Percentiles rank a stretch among this genome's conserved stretches.
These are phyloP conservation scores for Paramecium sexaurelia DNA, from an alignment of 73 alveolate species.

Conservation along the genomic window DNA sequence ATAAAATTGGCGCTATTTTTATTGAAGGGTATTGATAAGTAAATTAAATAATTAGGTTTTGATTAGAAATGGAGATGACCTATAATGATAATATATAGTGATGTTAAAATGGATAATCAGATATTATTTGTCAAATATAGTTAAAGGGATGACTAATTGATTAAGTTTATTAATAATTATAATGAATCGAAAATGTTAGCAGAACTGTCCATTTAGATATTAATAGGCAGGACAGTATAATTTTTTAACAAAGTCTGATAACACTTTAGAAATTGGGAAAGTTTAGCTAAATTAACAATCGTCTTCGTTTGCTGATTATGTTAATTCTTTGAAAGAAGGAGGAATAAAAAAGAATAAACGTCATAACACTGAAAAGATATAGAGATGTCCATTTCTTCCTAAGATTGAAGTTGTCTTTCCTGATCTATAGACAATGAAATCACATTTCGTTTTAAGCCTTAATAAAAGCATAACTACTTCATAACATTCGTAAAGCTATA, in stretches of 20 bases:
- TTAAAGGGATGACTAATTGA: neutral
- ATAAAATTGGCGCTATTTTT: neutral
- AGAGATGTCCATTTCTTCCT: neutral
- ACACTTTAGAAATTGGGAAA: neutral
- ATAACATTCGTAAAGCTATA: neutral
- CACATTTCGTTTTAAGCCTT: conserved; percentile 11
- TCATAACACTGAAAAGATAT: neutral
- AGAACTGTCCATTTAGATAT: neutral
- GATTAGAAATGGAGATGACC: conserved; percentile 68
- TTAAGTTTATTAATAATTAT: conserved; percentile 1
- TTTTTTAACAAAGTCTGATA: neutral
- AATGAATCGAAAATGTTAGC: neutral
- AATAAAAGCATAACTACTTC: neutral
- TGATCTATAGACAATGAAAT: neutral
- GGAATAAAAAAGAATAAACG: neutral
- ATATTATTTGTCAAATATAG: no score
- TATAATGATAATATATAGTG: no score
- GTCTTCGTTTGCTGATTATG: conserved; percentile 20
- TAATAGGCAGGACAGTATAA: neutral
- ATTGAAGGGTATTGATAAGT: conserved; percentile 53
- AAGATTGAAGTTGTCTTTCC: neutral
- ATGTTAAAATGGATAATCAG: no score
- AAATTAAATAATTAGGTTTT: conserved; percentile 48
- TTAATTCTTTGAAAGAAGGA: neutral
- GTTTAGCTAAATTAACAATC: neutral